Evolutionary conservation across 208 protist genomes (phyloP), one percentile per base, ranked within the genome.

Genomic region (Crithidia expoeki): DNA sequence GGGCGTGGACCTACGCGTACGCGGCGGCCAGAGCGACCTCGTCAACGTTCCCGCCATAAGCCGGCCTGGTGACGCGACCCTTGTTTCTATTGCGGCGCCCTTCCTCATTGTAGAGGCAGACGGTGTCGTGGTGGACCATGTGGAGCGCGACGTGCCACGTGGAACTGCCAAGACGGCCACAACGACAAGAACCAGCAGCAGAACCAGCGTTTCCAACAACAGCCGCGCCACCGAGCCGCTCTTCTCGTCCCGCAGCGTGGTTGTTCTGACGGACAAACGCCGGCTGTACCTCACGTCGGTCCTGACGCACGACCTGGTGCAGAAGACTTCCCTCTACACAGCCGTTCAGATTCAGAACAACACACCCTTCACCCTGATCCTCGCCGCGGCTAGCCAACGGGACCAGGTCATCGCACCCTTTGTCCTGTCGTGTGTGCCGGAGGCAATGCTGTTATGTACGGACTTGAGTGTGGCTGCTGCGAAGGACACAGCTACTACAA

Each of bases 261-360:
- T 69, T 16, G 55, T 69, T 1, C 49, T 76, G 62, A 33, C 51
- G 19, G 71, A 76, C 47, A 64, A 69, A 19, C 71, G 71, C 1
- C 53, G 62, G 30, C 66, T 81, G 27, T 70, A 81, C 57, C 38
- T 81, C 40, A 65, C 58, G 5, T 55, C 53, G 4, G 56, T 55
- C 38, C 57, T 81, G 23, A 56, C 46, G 2, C 36, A n/a, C 7
- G 34, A 67, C 36, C 27, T 77, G 34, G 33, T 51, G 57, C 69
- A 72, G 23, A 10, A 25, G 33, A 32, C 73, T 4, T 28, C 34
- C 2, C 42, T 81, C 7, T 70, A 70, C 57, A 77, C 76, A 25
- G 44, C 73, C 17, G 64, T 81, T 28, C 70, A 70, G 19, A 50
- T 81, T 10, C 28, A 64, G 28, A 81, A 81, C 52, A 40, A 81